phyloP scores from a whole-genome alignment of 2,329 filamentous ascomycete genomes.

The Fusarium sp. region DNA sequence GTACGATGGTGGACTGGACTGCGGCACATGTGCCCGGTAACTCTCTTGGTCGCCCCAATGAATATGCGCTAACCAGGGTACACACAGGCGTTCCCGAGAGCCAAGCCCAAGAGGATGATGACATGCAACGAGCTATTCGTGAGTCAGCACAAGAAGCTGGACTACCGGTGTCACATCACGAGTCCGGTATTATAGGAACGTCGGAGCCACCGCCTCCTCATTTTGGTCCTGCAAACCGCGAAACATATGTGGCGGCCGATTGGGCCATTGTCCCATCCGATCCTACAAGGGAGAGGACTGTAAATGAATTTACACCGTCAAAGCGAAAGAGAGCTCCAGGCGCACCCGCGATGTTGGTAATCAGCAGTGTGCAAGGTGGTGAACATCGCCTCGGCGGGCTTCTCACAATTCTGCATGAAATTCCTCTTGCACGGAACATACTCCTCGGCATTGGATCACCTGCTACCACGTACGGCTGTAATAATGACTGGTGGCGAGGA shows the following conservation, averaged over 20 bases:
- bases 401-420: slow-evolving; percentile 66
- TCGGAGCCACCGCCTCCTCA: slow-evolving; percentile 52
- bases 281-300: slow-evolving; percentile 36
- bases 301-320: slow-evolving; percentile 47
- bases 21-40: slow-evolving; percentile 53
- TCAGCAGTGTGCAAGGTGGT: slow-evolving; percentile 44
- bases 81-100: slow-evolving; percentile 50
- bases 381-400: slow-evolving; percentile 60
- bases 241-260: slow-evolving; percentile 61
- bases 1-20: slow-evolving; percentile 59
- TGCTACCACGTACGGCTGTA: slow-evolving; percentile 60
- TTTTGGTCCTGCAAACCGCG: slow-evolving; percentile 68
- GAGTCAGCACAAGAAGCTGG: slow-evolving; percentile 64
- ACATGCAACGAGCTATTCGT: slow-evolving; percentile 64
- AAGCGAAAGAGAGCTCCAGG: slow-evolving; percentile 51
- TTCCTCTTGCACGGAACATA: slow-evolving; percentile 65
- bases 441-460: slow-evolving; percentile 56
- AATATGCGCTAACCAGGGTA: slow-evolving; percentile 38
- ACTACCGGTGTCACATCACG: slow-evolving; percentile 53
- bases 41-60: slow-evolving; percentile 29
- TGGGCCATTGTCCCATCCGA: slow-evolving; percentile 66
- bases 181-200: slow-evolving; percentile 57
- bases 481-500: slow-evolving; percentile 69
- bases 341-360: slow-evolving; percentile 61
- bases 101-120: slow-evolving; percentile 60